Evolutionary conservation across 1,284 basidiomycete genomes (phyloP), one percentile per base, ranked within the genome.

Genomic region (Sanghuangporus baumii): DNA sequence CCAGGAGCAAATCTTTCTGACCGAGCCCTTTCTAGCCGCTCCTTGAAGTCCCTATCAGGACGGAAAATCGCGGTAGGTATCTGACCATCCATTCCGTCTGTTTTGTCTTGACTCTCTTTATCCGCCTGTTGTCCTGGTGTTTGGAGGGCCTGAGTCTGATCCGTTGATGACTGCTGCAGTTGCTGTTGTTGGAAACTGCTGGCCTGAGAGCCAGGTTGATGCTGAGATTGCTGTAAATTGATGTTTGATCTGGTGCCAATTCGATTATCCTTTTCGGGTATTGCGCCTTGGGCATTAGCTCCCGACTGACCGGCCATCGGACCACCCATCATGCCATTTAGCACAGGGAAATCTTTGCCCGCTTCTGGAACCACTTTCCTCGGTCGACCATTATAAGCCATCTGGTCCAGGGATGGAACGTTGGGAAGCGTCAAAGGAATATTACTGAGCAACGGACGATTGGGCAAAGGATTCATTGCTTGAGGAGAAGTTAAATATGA

Each of bases 401-500:
- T 83, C 67, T 85, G 78, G 52, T 92, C 89, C 67, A 89, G 90
- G 6, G 86, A 79, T 52, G 87, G 84, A 16, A 88, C 81, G 68
- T 89, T 88, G 52, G 87, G 87, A 58, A 90, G 75, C 37, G 85
- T 78, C 18, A 89, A 77, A 52, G 86, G 82, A 60, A 88, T 78
- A 70, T 84, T 89, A 68, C 83, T 86, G 65, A 90, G 77, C 58
- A 90, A 79, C 0, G 93, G 88, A 64, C 92, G 85, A 63, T 93
- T 90, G 0, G 94, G 93, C 40, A 99, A 81, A 41, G 96, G 97
- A 73, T 99, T 99, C 80, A 99, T 88, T 3, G 96, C 96, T 72
- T 96, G 91, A 1, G 94, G 88, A 1, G 95, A 98, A 0, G 96
- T 99, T 59, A 99, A 80, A 74, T 99, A 99, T 7, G 94, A 93